Evolutionary conservation across 148 eudicot genomes (phyloP), one percentile per base, ranked within the genome.

Genomic region (Drosera capensis): DNA sequence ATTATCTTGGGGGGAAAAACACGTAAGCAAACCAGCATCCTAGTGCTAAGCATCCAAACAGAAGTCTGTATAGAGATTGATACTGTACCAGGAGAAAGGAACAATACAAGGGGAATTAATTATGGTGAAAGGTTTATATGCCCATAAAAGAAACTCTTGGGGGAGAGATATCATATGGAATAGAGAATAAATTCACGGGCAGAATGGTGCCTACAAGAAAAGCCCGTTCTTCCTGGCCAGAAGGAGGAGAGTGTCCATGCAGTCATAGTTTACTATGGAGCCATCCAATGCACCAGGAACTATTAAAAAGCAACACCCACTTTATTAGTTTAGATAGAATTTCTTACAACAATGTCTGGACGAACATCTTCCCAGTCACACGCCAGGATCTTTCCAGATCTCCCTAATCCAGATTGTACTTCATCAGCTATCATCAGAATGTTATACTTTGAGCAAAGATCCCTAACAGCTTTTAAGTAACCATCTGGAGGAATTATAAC

Each of bases 381-480:
- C 62, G 99, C 87, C 44, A 92, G 72, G 72, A 92, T 65, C 72
- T 71, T 76, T 50, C 99, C 99, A 46, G 99, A 85, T 51, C 99
- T 71, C 43, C 82, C 99, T 54, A 92, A 66, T 56, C 99, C 99
- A 64, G 86, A 78, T 71, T 92, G 99, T 61, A 92, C 77, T 71
- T 92, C 99, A 71, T 92, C 99, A 43, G 99, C 99, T 56, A 92
- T 78, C 99, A 92, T 92, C 67, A 92, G 61, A 31, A 92, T 53
- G 45, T 74, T 64, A 50, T 76, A 79, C 39, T 77, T 81, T 31
- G 95, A 71, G 78, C 99, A 92, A 25, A 92, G 87, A 54, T 85
- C 80, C 65, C 95, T 73, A 45, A 92, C 88, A 46, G 82, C 76
- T 65, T 81, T 74, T 24, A 92, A 60, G 68, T 85, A 92, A 34